Evolutionary conservation across 768 basidiomycete genomes (phyloP).

Genomic region (Lactifluus pinguis): DNA sequence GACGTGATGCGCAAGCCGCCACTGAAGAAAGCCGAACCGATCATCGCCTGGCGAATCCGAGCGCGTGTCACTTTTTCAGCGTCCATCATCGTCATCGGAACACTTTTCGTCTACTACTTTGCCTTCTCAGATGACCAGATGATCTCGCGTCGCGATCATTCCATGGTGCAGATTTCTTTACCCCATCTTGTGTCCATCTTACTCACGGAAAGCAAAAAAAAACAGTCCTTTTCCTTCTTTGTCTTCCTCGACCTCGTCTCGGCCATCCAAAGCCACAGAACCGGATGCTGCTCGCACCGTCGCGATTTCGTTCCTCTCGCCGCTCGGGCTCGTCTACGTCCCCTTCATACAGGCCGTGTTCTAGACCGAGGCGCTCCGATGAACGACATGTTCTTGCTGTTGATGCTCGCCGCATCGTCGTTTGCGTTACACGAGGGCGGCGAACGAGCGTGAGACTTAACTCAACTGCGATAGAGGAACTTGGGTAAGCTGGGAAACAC

Average conservation of each 20-base stretch:
- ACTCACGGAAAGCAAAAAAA: neutral
- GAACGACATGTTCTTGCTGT: constrained; percentile 62
- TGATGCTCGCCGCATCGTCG: constrained; percentile 57
- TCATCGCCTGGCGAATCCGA: constrained; percentile 67
- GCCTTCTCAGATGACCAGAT: constrained; percentile 69
- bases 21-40: constrained; percentile 83
- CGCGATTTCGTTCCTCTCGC: constrained; percentile 73
- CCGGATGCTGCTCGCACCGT: constrained; percentile 85
- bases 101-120: constrained; percentile 77
- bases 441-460: constrained; percentile 51
- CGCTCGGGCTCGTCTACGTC: constrained; percentile 82
- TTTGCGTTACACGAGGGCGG: constrained; percentile 70
- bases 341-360: constrained; percentile 87
- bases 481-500: constrained; percentile 30
- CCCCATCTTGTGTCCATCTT: neutral
- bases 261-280: constrained; percentile 93
- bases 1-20: constrained; percentile 90
- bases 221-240: constrained; percentile 95
- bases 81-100: constrained; percentile 82
- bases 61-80: constrained; percentile 92
- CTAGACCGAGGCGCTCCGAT: constrained; percentile 77
- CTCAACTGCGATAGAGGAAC: constrained; percentile 44
- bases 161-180: constrained; percentile 58
- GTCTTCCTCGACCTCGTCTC: constrained; percentile 96
- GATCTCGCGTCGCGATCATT: constrained; percentile 84